A percentile compares a stretch with the other conserved stretches of the same genome.
Evolutionary conservation across 2,329 filamentous ascomycete genomes (phyloP).

Genomic region (Passalora sequoiae): DNA sequence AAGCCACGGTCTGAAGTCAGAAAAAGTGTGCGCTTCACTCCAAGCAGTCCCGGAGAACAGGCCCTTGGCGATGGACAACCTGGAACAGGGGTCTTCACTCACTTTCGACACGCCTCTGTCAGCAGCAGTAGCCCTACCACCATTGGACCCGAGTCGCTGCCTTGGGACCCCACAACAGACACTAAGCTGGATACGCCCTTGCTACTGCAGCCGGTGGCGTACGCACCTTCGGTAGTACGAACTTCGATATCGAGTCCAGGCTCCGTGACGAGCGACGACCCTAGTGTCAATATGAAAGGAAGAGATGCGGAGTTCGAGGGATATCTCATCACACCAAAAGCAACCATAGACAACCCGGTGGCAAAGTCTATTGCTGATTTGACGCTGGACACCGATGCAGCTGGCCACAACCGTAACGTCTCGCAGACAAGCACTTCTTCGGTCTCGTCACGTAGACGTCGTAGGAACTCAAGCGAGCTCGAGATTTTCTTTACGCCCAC

Average conservation of each 20-base stretch:
- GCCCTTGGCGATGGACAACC: slow-evolving; percentile 3
- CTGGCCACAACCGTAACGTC: slow-evolving; percentile 12
- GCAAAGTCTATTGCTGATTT: background rate
- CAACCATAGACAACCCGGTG: background rate
- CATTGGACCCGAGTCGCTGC: slow-evolving; percentile 8
- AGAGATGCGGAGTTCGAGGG: slow-evolving; percentile 9
- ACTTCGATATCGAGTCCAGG: background rate
- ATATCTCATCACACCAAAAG: background rate
- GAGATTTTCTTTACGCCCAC: slow-evolving; percentile 29
- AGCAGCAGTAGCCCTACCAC: slow-evolving; percentile 10
- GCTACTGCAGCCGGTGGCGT: slow-evolving; percentile 9
- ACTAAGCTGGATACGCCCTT: background rate
- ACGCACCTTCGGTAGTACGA: background rate
- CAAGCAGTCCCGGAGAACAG: slow-evolving; percentile 9
- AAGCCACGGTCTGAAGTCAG: too few relatives aligned
- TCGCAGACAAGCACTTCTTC: slow-evolving; percentile 10
- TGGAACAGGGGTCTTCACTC: slow-evolving; percentile 18
- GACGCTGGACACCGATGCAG: slow-evolving; percentile 10
- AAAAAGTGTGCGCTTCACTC: slow-evolving; percentile 16
- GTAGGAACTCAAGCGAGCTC: slow-evolving; percentile 5
- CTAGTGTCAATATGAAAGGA: slow-evolving; percentile 6
- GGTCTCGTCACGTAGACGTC: slow-evolving; percentile 9
- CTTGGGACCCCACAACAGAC: slow-evolving; percentile 4
- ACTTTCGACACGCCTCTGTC: slow-evolving; percentile 15
- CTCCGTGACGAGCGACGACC: slow-evolving; percentile 3